Evolutionary conservation across 108 stramenopile genomes (phyloP), one percentile per base, ranked within the genome.

Genomic region (Nitzschia sp.): DNA sequence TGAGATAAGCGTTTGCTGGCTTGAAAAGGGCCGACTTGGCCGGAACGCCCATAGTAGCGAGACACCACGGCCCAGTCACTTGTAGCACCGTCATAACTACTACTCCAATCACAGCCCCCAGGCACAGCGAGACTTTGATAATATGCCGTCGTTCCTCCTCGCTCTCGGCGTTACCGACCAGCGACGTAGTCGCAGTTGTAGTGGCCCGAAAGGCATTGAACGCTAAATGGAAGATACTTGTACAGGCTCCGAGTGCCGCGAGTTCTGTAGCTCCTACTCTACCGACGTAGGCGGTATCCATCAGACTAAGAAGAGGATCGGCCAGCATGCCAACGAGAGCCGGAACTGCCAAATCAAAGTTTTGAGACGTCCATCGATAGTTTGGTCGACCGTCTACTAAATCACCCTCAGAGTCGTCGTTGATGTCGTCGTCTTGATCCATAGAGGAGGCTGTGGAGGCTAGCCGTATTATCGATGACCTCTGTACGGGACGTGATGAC

Each of bases 151-250:
- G 45, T 58, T 59, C 76, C 11, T 68, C 58, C 45, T 67, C 53
- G 17, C 19, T 55, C 13, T 54, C 46, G 25, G 77, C 61, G 26
- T 68, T 73, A 4, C 76, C 75, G 15, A 93, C 86, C 31, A 93
- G 73, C 23, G 72, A 58, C 31, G 89, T 90, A 2, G 89, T 93
- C 29, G 86, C 88, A 22, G 80, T 67, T 3, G 87, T 85, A 1
- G 86, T 82, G 17, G 87, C 86, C 23, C 86, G 79, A 69, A 93
- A 93, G 29, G 82, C 81, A 56, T 93, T 89, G 57, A 93, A 93
- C 28, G 85, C 86, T 52, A 90, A 59, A 59, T 91, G 88, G 64
- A 94, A 94, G n/a, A 94, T 86, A 1, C 66, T 72, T 15, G 88
- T 91, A 64, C 92, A 91, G 8, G 86, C 83, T 13, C 90, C 92